Base-by-base conservation (phyloP, 768 basidiomycete species). In the Kwoniella shandongensis region DNA sequence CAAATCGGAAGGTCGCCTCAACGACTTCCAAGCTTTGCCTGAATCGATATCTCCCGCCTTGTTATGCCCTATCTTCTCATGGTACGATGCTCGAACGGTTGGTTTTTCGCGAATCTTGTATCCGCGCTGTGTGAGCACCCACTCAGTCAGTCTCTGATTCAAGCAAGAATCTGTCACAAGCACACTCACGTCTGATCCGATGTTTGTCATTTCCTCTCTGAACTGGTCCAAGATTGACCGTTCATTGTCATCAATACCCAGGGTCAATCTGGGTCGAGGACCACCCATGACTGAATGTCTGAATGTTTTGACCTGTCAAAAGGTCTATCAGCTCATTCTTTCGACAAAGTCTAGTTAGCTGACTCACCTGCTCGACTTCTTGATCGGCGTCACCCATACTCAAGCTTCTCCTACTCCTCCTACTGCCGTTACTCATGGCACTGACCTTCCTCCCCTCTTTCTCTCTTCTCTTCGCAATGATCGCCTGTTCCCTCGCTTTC, bases 1-100 rank as follows among this genome's bases (percentile, higher is more conserved):
- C 88, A 97, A 94, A 71, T 98, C 92, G 1, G 91, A 94, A 10
- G 93, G 91, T 22, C 91, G 80, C 63, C 90, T 82, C 27, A 97
- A 86, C 13, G 86, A 81, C 71, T 86, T 83, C 94, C 93, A 97
- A 4, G 92, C 91, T 69, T 79, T 78, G 1, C 90, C 89, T 23
- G 80, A 78, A 69, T 91, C 86, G 25, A 93, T 80, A 74, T 94
- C 93, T 15, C 91, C 91, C 23, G 83, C 81, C 45, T 81, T 80
- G 72, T 84, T 80, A 72, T 90, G 88, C 4, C 85, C 82, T 42
- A 91, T 80, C 59, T 83, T 83, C 68, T 90, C 87, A 11, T 78
- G 77, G 26, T 86, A 88, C 8, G 86, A 84, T 8, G 91, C 91
- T 65, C 88, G 89, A 35, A 94, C 89, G 15, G 84, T 87, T 18